Evolutionary conservation across 495 filamentous ascomycete genomes (phyloP), one percentile per base, ranked within the genome.

Genomic region (Copromyces sp.): DNA sequence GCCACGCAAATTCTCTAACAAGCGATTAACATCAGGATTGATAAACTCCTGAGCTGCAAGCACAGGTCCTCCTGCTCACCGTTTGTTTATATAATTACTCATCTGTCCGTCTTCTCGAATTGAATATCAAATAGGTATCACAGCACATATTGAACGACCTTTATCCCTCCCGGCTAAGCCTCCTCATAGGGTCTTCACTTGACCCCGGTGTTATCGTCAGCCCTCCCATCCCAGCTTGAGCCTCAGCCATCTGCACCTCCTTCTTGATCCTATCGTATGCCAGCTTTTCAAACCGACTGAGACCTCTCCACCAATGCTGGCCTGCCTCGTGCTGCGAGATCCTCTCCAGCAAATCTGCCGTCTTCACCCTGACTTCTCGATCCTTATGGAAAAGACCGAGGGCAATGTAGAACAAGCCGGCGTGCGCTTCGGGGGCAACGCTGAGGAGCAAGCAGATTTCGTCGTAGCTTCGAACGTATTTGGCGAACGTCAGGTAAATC

Each of bases 351-450:
- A 98, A 84, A 42, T 92, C 91, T 17, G 92, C 93, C 5, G 91
- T 91, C 45, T 88, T 89, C 75, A 92, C 82, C 47, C 95, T 87
- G 37, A 97, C 94, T 71, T 91, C 92, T 40, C 84, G 85, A 71
- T 93, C 87, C 44, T 93, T 93, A 83, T 99, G 95, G 79, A 98
- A 97, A n/a, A 99, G 85, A 4, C 95, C 95, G 72, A 98, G 88
- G 45, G 90, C 91, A 40, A 99, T 81, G 75, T 97, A 97, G 82
- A 98, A 98, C 29, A 99, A 85, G 1, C 95, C 95, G 1, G 91
- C 92, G 74, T 95, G 92, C 61, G 88, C 92, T 83, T 97, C 94
- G 9, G 94, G 94, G 4, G 94, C 90, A 37, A 94, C 91, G 17
- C 88, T 91, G 35, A 98, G 85, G n/a, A 97, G 85, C 76, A 97